phyloP scores from a whole-genome alignment of 139 green algal species.

The Volvox africanus region DNA sequence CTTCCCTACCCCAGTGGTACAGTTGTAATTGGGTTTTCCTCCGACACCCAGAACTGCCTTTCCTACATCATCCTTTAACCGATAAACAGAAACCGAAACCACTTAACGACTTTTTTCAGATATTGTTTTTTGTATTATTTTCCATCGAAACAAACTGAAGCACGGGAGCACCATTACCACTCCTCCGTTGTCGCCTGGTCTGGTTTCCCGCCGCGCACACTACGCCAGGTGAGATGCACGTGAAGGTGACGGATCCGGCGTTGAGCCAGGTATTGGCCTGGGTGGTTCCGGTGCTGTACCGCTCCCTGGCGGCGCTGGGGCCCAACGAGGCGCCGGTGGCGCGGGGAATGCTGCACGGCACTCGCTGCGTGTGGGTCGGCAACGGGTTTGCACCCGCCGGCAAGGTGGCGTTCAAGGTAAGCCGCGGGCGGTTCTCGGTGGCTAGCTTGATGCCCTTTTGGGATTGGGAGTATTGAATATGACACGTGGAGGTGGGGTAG shows the following conservation, averaged over 20 bases:
- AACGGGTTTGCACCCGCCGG: slow-evolving; percentile 72
- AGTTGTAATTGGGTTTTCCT: too few species aligned
- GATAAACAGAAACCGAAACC: too few species aligned
- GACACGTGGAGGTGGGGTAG: too few species aligned
- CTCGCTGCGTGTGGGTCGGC: slow-evolving; percentile 79
- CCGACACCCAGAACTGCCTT: too few species aligned
- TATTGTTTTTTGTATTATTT: too few species aligned
- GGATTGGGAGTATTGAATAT: neutral
- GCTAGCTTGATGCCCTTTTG: too few species aligned
- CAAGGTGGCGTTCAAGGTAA: slow-evolving; percentile 72
- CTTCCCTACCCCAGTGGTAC: too few species aligned
- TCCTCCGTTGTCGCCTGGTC: too few species aligned
- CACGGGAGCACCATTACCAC: too few species aligned
- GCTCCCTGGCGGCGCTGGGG: slow-evolving; percentile 50
- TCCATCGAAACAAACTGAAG: too few species aligned
- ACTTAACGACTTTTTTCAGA: too few species aligned
- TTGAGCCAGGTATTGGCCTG: slow-evolving; percentile 65
- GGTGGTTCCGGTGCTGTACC: slow-evolving; percentile 76
- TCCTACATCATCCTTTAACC: too few species aligned
- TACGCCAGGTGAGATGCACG: slow-evolving; percentile 53
- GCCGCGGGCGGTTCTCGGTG: neutral
- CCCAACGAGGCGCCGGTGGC: slow-evolving; percentile 65
- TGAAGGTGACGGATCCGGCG: slow-evolving; percentile 32
- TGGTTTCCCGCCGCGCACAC: neutral
- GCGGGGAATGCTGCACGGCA: slow-evolving; percentile 59